Base-by-base conservation (phyloP, 441 rosid genomes). In the Croton setiger region DNA sequence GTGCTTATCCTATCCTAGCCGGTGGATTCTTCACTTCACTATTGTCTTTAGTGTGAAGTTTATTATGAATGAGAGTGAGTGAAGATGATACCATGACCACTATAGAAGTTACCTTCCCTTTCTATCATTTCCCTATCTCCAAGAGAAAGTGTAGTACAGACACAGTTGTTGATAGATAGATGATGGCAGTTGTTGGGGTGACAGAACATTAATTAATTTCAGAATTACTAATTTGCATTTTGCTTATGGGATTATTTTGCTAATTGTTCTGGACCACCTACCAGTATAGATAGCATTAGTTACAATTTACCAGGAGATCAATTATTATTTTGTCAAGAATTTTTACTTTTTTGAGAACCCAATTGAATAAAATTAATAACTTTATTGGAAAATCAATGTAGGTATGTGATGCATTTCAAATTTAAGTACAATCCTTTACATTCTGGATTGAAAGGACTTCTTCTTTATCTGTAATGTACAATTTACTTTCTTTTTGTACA, bases 151-250 rank as follows among this genome's bases (percentile, higher is more conserved):
- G 61, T 51, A 52, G 36, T 47, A 47, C 44, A 62, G 66, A 52
- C 35, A 53, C 53, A 31, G 63, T 41, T 47, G 49, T 53, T 69
- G 64, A 53, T 63, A 75, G 52, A 21, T 21, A 45, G 63, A 56
- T 78, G 70, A 20, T 43, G 59, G 47, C 76, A 65, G 72, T 63
- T 69, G 76, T 68, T 74, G 69, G 55, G 76, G 76, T 45, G 72
- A 62, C 72, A 51, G 36, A 36, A 18, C 31, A 27, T 27, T 44
- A 64, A 23, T 63, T 33, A 57, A 70, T 73, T 55, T 20, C 14
- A 11, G 14, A 49, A 37, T 18, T 21, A 27, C 56, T 9, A 27
- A 0, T 54, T 43, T 2, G 17, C 12, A 67, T 69, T 23, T 45
- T 53, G 67, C 64, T 36, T 45, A 18, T 39, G 3, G 3, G 54